A percentile compares a stretch with the other conserved stretches of the same genome.
Conservation (phyloP, 2,329 filamentous ascomycete species). For the Verticillium albo-atrum region DNA sequence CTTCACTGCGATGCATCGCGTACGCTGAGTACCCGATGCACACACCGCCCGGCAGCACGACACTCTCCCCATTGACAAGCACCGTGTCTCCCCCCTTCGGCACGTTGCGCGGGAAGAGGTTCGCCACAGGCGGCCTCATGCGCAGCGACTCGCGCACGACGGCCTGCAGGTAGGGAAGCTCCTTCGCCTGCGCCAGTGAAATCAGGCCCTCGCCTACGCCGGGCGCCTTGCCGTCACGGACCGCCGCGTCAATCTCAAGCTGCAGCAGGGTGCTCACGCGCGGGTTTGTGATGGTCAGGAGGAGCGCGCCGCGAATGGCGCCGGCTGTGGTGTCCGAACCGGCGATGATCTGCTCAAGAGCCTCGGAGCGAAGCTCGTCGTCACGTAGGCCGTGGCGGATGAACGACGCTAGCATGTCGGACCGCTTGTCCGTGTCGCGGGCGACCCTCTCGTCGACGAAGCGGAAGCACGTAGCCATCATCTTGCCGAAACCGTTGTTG, state of each 20-base stretch:
- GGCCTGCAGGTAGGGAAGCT: conserved; percentile 29
- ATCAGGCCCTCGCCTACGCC: conserved; percentile 15
- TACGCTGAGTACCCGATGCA: conserved; percentile 57
- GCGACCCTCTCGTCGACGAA: conserved; percentile 19
- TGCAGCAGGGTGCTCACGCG: conserved; percentile 35
- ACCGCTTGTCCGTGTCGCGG: conserved; percentile 8
- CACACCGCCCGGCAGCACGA: conserved; percentile 46
- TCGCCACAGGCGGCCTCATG: conserved; percentile 15
- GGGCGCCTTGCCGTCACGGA: conserved; percentile 13
- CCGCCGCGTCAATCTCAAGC: conserved; percentile 34
- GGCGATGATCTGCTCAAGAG: conserved; percentile 30
- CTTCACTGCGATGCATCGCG: conserved; percentile 53
- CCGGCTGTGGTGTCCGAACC: conserved; percentile 54
- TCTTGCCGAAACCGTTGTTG: conserved; percentile 26
- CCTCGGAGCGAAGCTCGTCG: conserved; percentile 22
- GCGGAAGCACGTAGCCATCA: conserved; percentile 24
- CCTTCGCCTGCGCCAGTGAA: conserved; percentile 18
- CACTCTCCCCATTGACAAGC: conserved; percentile 11
- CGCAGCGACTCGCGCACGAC: conserved; percentile 34
- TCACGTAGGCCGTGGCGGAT: conserved; percentile 18
- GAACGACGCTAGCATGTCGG: conserved; percentile 25
- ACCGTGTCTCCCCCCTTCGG: conserved; percentile 13
- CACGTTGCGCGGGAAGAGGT: conserved; percentile 17
- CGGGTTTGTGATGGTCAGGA: conserved; percentile 42
- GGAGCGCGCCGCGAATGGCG: conserved; percentile 39